Conservation (phyloP, 169 alveolate species). For the Pseudocohnilembus persalinus region DNA sequence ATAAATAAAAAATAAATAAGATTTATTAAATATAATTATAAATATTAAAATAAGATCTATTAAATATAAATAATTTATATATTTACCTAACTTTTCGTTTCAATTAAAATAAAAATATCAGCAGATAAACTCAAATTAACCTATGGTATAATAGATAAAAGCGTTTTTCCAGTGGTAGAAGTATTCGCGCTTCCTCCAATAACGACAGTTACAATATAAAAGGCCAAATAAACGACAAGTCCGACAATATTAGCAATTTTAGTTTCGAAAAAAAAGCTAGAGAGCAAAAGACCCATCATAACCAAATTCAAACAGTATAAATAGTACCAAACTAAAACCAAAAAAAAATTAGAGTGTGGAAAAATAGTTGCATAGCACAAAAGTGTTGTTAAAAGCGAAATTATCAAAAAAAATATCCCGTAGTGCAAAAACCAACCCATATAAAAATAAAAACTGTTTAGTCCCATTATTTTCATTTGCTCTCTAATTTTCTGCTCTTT, state of each 20-base stretch:
- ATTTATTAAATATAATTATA: too few relatives aligned
- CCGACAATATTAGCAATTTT: slow-evolving; percentile 16
- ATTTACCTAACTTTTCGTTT: neutral
- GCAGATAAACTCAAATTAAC: neutral
- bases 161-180: neutral
- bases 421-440: slow-evolving; percentile 73
- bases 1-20: too few relatives aligned
- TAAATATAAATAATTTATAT: too few relatives aligned
- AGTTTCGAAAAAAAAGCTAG: slow-evolving; percentile 28
- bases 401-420: slow-evolving; percentile 52
- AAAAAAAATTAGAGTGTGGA: slow-evolving; percentile 3
- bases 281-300: slow-evolving; percentile 20
- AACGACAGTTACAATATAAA: neutral
- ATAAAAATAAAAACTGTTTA: slow-evolving; percentile 70
- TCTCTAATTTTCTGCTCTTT: slow-evolving; percentile 82
- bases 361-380: slow-evolving; percentile 1
- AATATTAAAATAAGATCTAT: neutral
- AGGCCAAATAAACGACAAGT: neutral
- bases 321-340: slow-evolving; percentile 19
- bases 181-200: neutral
- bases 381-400: slow-evolving; percentile 8
- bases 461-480: slow-evolving; percentile 88
- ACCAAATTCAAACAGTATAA: slow-evolving; percentile 21
- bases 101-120: neutral
- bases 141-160: neutral